Evolutionary conservation across 805 yeast species (phyloP).

Genomic region (Millerozyma miso): DNA sequence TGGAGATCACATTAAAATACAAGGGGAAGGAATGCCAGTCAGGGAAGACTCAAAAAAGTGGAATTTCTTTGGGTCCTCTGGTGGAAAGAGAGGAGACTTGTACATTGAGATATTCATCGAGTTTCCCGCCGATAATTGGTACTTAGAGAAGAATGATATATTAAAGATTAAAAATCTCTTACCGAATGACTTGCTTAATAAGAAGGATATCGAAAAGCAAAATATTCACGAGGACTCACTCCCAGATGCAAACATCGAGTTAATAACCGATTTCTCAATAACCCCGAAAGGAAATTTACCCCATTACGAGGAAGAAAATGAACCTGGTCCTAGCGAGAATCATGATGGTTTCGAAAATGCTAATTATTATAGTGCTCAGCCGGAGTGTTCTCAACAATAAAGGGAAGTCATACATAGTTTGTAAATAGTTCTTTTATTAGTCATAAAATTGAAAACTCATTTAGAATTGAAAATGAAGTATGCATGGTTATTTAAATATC

Average conservation of each 20-base stretch:
- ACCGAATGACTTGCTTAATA: conserved; percentile 37
- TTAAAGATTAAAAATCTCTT: conserved; percentile 49
- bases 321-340: conserved; percentile 9
- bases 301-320: conserved; percentile 19
- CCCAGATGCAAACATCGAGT: conserved; percentile 36
- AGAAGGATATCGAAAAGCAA: conserved; percentile 19
- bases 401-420: conserved; percentile 3
- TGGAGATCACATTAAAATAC: conserved; percentile 59
- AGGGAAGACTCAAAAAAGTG: conserved; percentile 15
- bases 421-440: conserved; percentile 3
- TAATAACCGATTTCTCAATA: conserved; percentile 31
- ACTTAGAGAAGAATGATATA: conserved; percentile 65
- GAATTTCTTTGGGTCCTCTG: conserved; percentile 25
- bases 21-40: conserved; percentile 83
- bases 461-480: conserved; percentile 1
- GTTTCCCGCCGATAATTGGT: conserved; percentile 86
- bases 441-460: not conserved
- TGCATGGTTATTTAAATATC: conserved; percentile 19
- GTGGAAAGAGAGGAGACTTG: conserved; percentile 55
- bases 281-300: conserved; percentile 25
- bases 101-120: conserved; percentile 67
- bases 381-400: conserved; percentile 33
- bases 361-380: conserved; percentile 10
- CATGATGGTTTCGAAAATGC: conserved; percentile 12
- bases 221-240: conserved; percentile 21